Percentiles rank a stretch among this genome's conserved stretches.
phyloP scores from a whole-genome alignment of 176 grass and related monocot species.

The Oryza officinalis region DNA sequence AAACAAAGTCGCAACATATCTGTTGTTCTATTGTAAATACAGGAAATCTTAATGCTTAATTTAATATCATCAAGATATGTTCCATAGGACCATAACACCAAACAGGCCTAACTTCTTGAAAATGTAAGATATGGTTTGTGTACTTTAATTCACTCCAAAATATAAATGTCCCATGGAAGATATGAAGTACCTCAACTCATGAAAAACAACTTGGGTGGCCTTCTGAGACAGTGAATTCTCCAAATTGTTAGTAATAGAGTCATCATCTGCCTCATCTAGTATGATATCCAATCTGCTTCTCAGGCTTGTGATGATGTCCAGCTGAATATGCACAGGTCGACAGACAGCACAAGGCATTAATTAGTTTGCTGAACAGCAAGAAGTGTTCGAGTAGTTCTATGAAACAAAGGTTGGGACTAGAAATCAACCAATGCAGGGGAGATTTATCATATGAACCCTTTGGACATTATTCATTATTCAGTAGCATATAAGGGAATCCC shows the following conservation, averaged over 20 bases:
- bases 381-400: neutral
- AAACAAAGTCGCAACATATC: neutral
- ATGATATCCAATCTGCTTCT: constrained; percentile 84
- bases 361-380: constrained; percentile 8
- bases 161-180: neutral
- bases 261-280: constrained; percentile 74
- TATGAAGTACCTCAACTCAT: constrained; percentile 68
- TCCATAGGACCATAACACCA: neutral
- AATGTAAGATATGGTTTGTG: neutral
- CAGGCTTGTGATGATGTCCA: constrained; percentile 69
- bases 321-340: constrained; percentile 41
- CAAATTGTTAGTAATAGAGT: constrained; percentile 16
- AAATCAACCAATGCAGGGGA: neutral
- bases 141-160: constrained; percentile 13
- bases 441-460: constrained; percentile 12
- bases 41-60: neutral
- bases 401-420: neutral
- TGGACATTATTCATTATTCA: neutral
- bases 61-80: neutral
- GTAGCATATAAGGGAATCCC: neutral
- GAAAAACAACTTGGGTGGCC: constrained; percentile 54
- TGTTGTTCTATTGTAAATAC: neutral
- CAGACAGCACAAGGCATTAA: constrained; percentile 1
- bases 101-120: neutral
- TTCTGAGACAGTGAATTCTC: constrained; percentile 50